Evolutionary conservation across 768 basidiomycete genomes (phyloP), one percentile per base, ranked within the genome.

Genomic region (Podaxis sp.): DNA sequence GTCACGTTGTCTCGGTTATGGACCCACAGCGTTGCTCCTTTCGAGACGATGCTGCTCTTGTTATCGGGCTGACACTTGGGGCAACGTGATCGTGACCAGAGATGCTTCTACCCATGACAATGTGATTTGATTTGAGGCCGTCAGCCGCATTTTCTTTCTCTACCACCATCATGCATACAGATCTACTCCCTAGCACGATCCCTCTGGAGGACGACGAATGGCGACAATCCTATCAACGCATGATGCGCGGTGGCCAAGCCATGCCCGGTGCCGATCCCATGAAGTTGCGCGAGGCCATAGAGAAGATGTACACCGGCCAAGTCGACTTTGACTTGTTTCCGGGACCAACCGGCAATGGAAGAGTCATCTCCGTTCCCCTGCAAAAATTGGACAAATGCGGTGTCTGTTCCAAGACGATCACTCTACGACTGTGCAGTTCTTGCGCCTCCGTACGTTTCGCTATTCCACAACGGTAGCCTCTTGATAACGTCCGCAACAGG

Each of bases 321-420:
- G 24, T 60, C 33, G 59, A 60, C 51, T 52, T 60, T n/a, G 38
- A 41, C 24, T 26, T 40, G 24, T 12, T 52, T 11, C 50, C 51
- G 17, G 50, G 36, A 17, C 59, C 59, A 36, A 53, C 59, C 5
- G 59, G 59, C 24, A 53, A 12, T 11, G 36, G 37, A 2, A 62
- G 54, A 49, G 20, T 17, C 26, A 57, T 65, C 13, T 46, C 38
- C 17, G 41, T 60, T 33, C 64, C 66, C 11, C 41, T 67, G 4
- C 44, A 60, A 33, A 67, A 40, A 26, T 52, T 67, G 2, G 64
- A 67, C 22, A 62, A 65, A 37, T 67, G 66, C 26, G 4, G 17
- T 10, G 61, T 58, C 20, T 67, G 66, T 49, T 15, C 8, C 28
- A 59, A 59, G 11, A 65, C 59, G 2, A 50, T 28, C 2, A n/a